Percentiles rank a stretch among this genome's conserved stretches.
phyloP scores from a whole-genome alignment of 2,329 filamentous ascomycete genomes.

The Calonectria pauciramosa region DNA sequence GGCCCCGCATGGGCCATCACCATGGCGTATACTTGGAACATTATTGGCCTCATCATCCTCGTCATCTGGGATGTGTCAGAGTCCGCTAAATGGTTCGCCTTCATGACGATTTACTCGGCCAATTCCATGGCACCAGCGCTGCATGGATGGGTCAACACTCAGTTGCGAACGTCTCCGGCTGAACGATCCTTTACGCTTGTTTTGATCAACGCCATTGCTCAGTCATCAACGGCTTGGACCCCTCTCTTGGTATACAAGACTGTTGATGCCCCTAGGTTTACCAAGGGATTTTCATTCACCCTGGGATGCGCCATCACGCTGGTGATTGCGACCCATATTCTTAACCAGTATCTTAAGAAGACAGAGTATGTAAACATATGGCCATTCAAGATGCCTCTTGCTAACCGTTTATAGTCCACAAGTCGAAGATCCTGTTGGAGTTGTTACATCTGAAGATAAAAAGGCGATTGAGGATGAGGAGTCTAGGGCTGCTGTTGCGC shows the following conservation, averaged over 20 bases:
- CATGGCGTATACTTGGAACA: slow-evolving; percentile 63
- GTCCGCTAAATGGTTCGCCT: slow-evolving; percentile 41
- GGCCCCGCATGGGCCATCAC: slow-evolving; percentile 70
- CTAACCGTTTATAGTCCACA: not conserved
- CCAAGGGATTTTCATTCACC: slow-evolving; percentile 53
- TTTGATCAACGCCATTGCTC: slow-evolving; percentile 64
- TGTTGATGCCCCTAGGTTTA: slow-evolving; percentile 55
- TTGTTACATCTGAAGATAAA: not conserved
- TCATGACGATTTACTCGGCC: slow-evolving; percentile 63
- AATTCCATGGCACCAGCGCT: slow-evolving; percentile 67
- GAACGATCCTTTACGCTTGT: slow-evolving; percentile 65
- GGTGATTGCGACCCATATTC: not conserved
- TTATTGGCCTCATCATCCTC: slow-evolving; percentile 66
- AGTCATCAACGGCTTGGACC: slow-evolving; percentile 69
- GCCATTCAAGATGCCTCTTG: not conserved
- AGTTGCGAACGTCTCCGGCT: slow-evolving; percentile 59
- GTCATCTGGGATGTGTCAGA: slow-evolving; percentile 70
- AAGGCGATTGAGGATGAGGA: not conserved
- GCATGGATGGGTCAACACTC: slow-evolving; percentile 69
- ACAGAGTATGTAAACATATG: not conserved
- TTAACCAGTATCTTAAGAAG: slow-evolving; percentile 16
- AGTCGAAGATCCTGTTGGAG: slow-evolving; percentile 4
- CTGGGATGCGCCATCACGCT: slow-evolving; percentile 11
- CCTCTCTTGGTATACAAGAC: slow-evolving; percentile 64
- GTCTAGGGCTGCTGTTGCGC: not conserved